phyloP scores from a whole-genome alignment of 2,329 filamentous ascomycete species.

The Talaromyces islandicus region DNA sequence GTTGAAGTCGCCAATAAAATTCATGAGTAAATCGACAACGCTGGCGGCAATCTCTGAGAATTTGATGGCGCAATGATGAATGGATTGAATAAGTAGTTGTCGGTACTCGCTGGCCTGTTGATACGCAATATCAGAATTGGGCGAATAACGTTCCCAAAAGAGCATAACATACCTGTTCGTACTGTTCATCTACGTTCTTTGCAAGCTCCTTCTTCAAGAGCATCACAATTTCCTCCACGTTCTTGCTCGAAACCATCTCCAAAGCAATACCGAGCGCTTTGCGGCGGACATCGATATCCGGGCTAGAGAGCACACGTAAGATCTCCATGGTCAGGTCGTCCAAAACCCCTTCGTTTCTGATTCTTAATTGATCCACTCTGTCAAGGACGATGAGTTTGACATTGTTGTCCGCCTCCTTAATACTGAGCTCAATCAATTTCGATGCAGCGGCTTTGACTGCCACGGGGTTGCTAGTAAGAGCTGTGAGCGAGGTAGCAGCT shows the following conservation, averaged over 20 bases:
- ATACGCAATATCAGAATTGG: not conserved
- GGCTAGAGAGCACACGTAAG: conserved; percentile 85
- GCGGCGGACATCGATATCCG: conserved; percentile 89
- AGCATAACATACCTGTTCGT: conserved; percentile 64
- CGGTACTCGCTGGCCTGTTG: conserved; percentile 78
- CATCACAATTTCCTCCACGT: conserved; percentile 94
- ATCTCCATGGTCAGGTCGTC: conserved; percentile 98
- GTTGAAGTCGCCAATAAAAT: conserved; percentile 98
- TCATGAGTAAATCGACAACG: conserved; percentile 95
- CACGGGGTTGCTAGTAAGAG: conserved; percentile 91
- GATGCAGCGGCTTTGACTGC: conserved; percentile 93
- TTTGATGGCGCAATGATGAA: conserved; percentile 97
- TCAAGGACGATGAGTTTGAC: conserved; percentile 98
- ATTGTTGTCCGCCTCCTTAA: conserved; percentile 98
- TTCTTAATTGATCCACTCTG: conserved; percentile 78
- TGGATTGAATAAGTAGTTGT: conserved; percentile 90
- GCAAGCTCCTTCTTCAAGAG: conserved; percentile 94
- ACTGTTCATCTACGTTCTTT: conserved; percentile 97
- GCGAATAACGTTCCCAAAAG: conserved; percentile 11
- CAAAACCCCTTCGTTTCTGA: conserved; percentile 82
- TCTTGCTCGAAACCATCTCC: conserved; percentile 98
- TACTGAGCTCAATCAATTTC: conserved; percentile 95
- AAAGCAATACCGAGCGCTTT: conserved; percentile 86
- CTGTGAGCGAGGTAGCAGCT: conserved; percentile 88
- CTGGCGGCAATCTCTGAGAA: conserved; percentile 97